Evolutionary conservation across 805 yeast genomes (phyloP).

Genomic region (Kazachstania martiniae): DNA sequence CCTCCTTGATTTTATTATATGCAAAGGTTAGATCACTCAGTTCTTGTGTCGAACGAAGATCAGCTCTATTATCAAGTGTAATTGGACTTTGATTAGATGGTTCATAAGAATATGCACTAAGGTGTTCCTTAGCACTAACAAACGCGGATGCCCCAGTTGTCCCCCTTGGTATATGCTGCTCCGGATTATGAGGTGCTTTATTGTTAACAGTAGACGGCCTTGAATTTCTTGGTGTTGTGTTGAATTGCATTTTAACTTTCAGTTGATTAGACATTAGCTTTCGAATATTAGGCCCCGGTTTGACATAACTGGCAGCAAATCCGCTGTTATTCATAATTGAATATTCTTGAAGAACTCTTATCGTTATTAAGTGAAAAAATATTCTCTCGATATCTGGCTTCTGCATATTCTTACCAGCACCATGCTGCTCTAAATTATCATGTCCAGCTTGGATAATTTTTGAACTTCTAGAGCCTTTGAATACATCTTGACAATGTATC

Average conservation of each 20-base stretch:
- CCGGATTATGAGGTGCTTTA: background rate
- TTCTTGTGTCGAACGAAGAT: constrained; percentile 15
- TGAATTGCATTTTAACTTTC: constrained; percentile 43
- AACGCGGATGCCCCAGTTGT: constrained; percentile 7
- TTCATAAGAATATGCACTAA: constrained; percentile 6
- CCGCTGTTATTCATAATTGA: constrained; percentile 68
- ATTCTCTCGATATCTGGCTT: constrained; percentile 71
- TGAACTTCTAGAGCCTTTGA: constrained; percentile 60
- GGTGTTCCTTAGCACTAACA: constrained; percentile 9
- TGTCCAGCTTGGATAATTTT: constrained; percentile 57
- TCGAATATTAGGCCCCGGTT: constrained; percentile 44
- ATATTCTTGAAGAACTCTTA: constrained; percentile 57
- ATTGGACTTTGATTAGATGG: constrained; percentile 4
- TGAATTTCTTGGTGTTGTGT: constrained; percentile 15
- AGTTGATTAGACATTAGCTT: constrained; percentile 35
- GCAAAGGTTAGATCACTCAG: constrained; percentile 15
- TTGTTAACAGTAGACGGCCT: constrained; percentile 8
- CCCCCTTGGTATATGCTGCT: too few species aligned
- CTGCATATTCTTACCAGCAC: constrained; percentile 52
- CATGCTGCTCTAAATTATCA: constrained; percentile 49
- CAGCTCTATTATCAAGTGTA: constrained; percentile 6
- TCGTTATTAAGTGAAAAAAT: constrained; percentile 64
- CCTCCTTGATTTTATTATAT: constrained; percentile 15
- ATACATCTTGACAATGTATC: constrained; percentile 73
- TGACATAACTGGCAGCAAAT: constrained; percentile 69